Conservation (phyloP, 139 green algal species). For the Monoraphidium neglectum region DNA sequence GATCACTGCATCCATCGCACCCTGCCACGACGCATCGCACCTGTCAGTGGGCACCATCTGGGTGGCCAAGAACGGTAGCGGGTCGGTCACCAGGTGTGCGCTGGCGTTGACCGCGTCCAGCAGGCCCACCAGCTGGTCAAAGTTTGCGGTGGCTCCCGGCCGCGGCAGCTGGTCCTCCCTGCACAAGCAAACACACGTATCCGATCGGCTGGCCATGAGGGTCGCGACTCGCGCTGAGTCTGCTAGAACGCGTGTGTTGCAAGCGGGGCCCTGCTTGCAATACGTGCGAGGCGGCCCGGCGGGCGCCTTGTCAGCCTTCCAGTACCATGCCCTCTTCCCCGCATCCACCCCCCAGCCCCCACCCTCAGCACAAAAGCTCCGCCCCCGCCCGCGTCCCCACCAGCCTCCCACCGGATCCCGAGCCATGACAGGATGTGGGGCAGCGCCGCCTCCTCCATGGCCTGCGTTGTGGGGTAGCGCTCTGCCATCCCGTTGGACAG, state of each 20-base stretch:
- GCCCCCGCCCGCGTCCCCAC: no score
- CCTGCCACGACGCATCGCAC: not conserved
- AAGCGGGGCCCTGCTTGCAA: not conserved
- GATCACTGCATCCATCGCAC: not conserved
- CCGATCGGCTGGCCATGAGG: not conserved
- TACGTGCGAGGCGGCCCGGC: no score
- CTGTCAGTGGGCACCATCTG: constrained; percentile 1
- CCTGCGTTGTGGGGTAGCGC: not conserved
- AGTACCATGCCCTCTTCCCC: not conserved
- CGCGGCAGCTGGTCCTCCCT: constrained; percentile 9
- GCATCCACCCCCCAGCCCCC: not conserved
- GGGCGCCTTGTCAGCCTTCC: not conserved
- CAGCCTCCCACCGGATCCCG: not conserved
- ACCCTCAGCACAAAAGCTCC: not conserved
- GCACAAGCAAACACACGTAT: constrained; percentile 1
- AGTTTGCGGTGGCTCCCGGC: constrained; percentile 3
- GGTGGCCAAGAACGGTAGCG: constrained; percentile 22
- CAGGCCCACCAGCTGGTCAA: constrained; percentile 21
- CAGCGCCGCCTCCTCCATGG: constrained; percentile 8
- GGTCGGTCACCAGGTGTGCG: constrained; percentile 18
- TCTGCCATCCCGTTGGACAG: constrained; percentile 9
- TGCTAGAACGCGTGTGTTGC: not conserved
- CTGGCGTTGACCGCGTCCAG: constrained; percentile 8
- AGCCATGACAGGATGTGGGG: constrained; percentile 21
- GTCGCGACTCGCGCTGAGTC: not conserved